phyloP scores from a whole-genome alignment of 2,329 filamentous ascomycete species.

The Fusarium piperis region DNA sequence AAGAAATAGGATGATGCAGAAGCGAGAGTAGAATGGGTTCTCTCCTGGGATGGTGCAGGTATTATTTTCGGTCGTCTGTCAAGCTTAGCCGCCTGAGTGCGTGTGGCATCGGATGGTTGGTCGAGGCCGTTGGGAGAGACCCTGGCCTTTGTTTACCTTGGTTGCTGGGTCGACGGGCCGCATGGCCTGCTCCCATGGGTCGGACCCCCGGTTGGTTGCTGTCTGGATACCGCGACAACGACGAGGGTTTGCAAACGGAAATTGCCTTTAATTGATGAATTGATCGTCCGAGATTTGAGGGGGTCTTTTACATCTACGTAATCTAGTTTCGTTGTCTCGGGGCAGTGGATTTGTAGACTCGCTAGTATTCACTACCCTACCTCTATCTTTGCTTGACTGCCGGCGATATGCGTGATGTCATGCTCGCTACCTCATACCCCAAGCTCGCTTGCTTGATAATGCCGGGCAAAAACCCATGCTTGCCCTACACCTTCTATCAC shows the following conservation, averaged over 20 bases:
- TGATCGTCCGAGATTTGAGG: not conserved
- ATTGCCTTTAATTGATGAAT: conserved; percentile 4
- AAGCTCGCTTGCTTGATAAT: conserved; percentile 1
- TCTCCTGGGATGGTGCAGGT: conserved; percentile 39
- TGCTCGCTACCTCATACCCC: not conserved
- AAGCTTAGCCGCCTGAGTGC: conserved; percentile 10
- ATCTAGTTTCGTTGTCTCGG: conserved; percentile 7
- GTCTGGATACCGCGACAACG: conserved; percentile 26
- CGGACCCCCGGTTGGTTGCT: conserved; percentile 6
- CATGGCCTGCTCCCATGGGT: not conserved
- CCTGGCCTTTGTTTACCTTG: conserved; percentile 47
- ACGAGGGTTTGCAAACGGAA: conserved; percentile 17
- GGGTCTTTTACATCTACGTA: not conserved
- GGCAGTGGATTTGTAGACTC: not conserved
- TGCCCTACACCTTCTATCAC: conserved; percentile 5
- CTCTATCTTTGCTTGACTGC: not conserved
- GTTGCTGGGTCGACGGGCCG: conserved; percentile 48
- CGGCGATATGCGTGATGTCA: conserved; percentile 33
- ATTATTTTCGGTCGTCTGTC: conserved; percentile 17
- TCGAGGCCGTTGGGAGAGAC: conserved; percentile 33
- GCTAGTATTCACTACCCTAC: conserved; percentile 21
- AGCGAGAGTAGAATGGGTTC: conserved; percentile 22
- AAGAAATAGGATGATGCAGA: conserved; percentile 9
- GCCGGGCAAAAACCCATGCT: not conserved
- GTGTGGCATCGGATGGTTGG: conserved; percentile 46